phyloP scores from a whole-genome alignment of 2,329 filamentous ascomycete species.

The Shiraia sp. region DNA sequence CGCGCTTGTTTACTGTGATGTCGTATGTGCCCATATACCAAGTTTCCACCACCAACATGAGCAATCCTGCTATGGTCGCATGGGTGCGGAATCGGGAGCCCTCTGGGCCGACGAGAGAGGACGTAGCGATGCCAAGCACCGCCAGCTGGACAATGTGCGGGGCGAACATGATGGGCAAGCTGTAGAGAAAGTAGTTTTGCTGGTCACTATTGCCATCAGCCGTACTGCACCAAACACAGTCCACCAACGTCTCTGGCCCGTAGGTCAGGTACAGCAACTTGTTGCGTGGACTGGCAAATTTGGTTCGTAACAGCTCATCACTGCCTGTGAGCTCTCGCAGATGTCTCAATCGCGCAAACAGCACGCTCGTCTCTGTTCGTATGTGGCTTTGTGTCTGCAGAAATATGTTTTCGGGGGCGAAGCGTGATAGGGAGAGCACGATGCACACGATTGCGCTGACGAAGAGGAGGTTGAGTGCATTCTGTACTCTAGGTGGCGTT shows the following conservation, averaged over 20 bases:
- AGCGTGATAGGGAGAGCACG: constrained; percentile 66
- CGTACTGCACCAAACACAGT: constrained; percentile 78
- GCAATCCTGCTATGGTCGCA: constrained; percentile 66
- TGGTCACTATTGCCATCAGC: constrained; percentile 62
- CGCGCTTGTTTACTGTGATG: constrained; percentile 65
- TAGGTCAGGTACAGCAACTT: constrained; percentile 81
- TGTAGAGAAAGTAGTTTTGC: constrained; percentile 77
- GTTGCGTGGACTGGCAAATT: constrained; percentile 67
- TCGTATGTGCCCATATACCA: constrained; percentile 69
- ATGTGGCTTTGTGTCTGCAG: constrained; percentile 75
- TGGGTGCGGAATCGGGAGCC: constrained; percentile 70
- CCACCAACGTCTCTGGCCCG: constrained; percentile 72
- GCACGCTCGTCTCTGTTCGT: constrained; percentile 79
- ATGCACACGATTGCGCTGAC: constrained; percentile 58
- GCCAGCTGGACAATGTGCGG: constrained; percentile 82
- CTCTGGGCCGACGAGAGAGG: constrained; percentile 65
- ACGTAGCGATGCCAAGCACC: constrained; percentile 74
- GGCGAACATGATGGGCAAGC: constrained; percentile 70
- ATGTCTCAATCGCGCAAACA: constrained; percentile 74
- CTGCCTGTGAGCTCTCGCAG: constrained; percentile 60
- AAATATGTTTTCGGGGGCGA: constrained; percentile 83
- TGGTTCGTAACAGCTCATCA: constrained; percentile 69
- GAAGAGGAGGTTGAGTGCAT: constrained; percentile 65
- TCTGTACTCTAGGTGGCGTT: constrained; percentile 57
- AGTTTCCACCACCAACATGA: constrained; percentile 65